Evolutionary conservation across 371 early-diverging fungal genomes (phyloP).

Genomic region (Vittaforma corneae): DNA sequence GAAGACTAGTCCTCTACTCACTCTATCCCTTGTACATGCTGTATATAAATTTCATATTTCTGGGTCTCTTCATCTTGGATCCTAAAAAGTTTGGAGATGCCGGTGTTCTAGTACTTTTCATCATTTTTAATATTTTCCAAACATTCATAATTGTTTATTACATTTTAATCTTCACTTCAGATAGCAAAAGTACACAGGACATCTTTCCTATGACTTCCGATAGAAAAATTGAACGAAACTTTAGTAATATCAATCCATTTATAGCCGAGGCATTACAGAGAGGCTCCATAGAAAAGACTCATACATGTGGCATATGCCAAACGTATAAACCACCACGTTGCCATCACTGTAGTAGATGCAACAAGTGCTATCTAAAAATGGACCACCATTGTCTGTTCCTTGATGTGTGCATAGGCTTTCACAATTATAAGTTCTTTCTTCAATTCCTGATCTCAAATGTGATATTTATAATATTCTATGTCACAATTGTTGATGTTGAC

Average conservation of each 20-base stretch:
- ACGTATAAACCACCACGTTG: conserved; percentile 59
- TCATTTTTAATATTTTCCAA: conserved; percentile 42
- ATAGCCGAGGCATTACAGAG: conserved; percentile 39
- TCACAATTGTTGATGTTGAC: conserved; percentile 35
- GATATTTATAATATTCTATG: conserved; percentile 19
- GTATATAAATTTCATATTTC: conserved; percentile 52
- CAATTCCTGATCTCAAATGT: conserved; percentile 53
- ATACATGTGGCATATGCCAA: conserved; percentile 56
- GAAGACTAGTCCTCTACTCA: not conserved
- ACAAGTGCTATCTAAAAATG: conserved; percentile 57
- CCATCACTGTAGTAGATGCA: conserved; percentile 59
- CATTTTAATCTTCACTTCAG: conserved; percentile 41
- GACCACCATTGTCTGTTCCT: conserved; percentile 58
- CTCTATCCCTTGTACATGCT: conserved; percentile 43
- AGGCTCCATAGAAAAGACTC: conserved; percentile 33
- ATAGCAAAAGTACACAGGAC: conserved; percentile 43
- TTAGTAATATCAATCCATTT: conserved; percentile 53
- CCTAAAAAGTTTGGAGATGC: conserved; percentile 16
- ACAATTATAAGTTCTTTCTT: conserved; percentile 59
- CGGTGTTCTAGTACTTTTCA: conserved; percentile 31
- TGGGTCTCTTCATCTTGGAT: conserved; percentile 48
- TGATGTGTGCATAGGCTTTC: conserved; percentile 58
- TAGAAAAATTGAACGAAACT: not conserved
- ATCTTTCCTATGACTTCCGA: conserved; percentile 39
- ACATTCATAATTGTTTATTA: conserved; percentile 44